phyloP scores from a whole-genome alignment of 73 alveolate genomes.

The Tetrahymena thermophila region DNA sequence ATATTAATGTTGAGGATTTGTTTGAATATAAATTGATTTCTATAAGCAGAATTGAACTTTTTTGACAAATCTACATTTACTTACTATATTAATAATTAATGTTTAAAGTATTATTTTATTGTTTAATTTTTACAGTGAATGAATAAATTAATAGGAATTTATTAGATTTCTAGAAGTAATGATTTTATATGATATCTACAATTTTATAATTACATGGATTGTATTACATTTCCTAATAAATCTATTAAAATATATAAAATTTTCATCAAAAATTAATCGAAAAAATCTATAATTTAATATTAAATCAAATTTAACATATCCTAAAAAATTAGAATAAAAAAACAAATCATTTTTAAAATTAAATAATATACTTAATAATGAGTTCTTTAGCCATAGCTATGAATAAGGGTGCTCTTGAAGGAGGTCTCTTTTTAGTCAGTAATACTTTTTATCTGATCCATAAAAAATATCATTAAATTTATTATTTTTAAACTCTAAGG shows the following conservation, averaged over 20 bases:
- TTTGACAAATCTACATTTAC: not conserved
- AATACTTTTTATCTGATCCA: not conserved
- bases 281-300: not conserved
- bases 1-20: not conserved
- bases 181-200: not conserved
- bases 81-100: not conserved
- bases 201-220: not conserved
- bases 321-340: not conserved
- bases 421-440: not conserved
- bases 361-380: not conserved
- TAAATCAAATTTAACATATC: not conserved
- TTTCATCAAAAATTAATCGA: not conserved
- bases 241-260: not conserved
- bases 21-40: too few species aligned
- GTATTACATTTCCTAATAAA: not conserved
- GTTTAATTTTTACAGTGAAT: not conserved
- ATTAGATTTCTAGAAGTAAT: not conserved
- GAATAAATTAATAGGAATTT: not conserved
- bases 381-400: not conserved
- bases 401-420: not conserved
- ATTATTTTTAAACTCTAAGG: not conserved
- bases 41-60: not conserved
- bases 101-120: not conserved
- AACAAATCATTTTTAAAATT: not conserved
- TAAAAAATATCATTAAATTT: not conserved